phyloP scores from a whole-genome alignment of 441 rosid genomes.

The Biscutella laevigata region DNA sequence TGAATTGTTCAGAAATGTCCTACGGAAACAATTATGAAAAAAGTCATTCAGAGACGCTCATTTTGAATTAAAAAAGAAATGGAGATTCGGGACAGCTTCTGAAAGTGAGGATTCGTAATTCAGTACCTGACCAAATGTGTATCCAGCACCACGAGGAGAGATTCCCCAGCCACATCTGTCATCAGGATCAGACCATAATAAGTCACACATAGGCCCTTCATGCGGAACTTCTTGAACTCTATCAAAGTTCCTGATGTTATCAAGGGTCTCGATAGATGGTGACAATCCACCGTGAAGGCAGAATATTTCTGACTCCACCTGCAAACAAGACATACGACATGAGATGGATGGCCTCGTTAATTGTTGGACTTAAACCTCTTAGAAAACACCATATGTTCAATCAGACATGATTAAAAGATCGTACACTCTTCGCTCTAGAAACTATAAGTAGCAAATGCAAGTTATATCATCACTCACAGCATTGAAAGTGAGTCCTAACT shows the following conservation, averaged over 20 bases:
- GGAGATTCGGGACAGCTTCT: neutral
- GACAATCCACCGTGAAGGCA: conserved; percentile 76
- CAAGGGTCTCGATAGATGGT: conserved; percentile 74
- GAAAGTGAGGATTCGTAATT: neutral
- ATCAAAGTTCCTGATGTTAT: conserved; percentile 62
- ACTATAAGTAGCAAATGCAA: neutral
- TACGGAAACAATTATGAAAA: conserved; percentile 21
- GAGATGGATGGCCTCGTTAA: neutral
- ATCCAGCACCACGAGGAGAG: conserved; percentile 74
- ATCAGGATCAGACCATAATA: conserved; percentile 72
- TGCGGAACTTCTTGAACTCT: conserved; percentile 73
- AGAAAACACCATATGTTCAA: neutral
- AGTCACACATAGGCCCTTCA: conserved; percentile 75
- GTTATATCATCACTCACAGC: neutral
- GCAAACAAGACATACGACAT: conserved; percentile 2
- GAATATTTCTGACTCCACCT: conserved; percentile 77
- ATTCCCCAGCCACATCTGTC: conserved; percentile 73
- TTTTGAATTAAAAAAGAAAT: neutral
- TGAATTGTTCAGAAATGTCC: conserved; percentile 76
- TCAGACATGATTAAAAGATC: neutral
- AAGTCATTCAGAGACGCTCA: neutral
- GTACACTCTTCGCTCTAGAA: neutral
- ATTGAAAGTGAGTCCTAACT: neutral
- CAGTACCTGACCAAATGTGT: conserved; percentile 63
- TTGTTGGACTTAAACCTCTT: neutral